Base-by-base conservation (phyloP, 192 early-diverging fungal genomes). In the Coemansia sp. region DNA sequence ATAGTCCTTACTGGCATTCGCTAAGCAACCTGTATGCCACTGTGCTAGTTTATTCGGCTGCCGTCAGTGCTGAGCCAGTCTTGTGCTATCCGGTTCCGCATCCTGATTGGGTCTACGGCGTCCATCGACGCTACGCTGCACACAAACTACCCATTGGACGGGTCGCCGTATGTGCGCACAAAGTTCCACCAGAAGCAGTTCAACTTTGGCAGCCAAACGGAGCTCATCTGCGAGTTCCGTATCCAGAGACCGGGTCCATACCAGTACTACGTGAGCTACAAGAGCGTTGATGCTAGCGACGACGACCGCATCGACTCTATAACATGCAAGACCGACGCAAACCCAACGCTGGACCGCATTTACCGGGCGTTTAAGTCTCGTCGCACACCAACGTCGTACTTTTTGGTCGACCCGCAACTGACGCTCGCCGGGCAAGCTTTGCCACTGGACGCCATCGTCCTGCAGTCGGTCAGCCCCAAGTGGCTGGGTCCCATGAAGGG, bases 381-480 rank as follows among this genome's bases (percentile, higher is more conserved):
- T 17, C 63, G 84, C 29, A 87, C 86, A 19, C 68, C 70, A 3
- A 76, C 80, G 0, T 88, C 92, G 17, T 86, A 88, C 68, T 90
- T 98, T 65, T 85, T 95, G 8, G 94, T 98, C 8, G 96, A 98
- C 56, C 97, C 97, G n/a, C 78, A 88, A 14, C 76, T 99, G 24
- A 66, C 46, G 22, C 71, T 95, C 65, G 66, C 62, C 60, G 75
- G 76, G 15, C 35, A 65, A 58, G 74, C 89, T 6, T 68, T 97
- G 63, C 91, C 96, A 12, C 77, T 98, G 49, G 95, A 98, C 65
- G 96, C 89, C 3, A 87, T 99, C 8, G 92, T 88, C 49, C 86
- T 96, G 59, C 86, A 97, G 77, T 94, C 98, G 1, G 87, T 96
- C n/a, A 88, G 95, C 6, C 95, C 96, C 29, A 99, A 99, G 67